These are phyloP conservation scores for Scedosporium apiospermum DNA, from an alignment of 2,329 filamentous ascomycete species.

Conservation along the genomic window DNA sequence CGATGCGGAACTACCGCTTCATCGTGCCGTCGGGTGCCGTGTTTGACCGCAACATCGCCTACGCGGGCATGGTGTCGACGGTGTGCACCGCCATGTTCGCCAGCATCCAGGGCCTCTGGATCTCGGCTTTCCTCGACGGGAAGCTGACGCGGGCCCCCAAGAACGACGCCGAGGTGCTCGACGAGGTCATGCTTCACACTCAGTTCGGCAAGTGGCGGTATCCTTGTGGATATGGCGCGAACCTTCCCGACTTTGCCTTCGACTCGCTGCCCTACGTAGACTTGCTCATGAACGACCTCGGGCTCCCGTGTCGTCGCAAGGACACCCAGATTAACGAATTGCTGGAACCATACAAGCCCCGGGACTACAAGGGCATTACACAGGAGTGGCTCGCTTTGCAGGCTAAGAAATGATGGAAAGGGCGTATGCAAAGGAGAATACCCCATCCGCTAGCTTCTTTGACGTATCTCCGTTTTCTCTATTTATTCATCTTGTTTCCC, in stretches of 20 bases:
- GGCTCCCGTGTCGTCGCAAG: constrained; percentile 12
- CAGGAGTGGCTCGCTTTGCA: too few species aligned
- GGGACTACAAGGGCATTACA: too few species aligned
- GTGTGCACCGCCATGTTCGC: constrained; percentile 25
- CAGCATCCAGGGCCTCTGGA: constrained; percentile 37
- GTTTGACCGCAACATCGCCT: constrained; percentile 20
- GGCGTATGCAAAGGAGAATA: too few species aligned
- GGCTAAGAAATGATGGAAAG: too few species aligned
- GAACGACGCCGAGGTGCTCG: too few species aligned
- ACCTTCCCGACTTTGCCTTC: constrained; percentile 47
- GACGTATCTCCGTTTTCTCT: too few species aligned
- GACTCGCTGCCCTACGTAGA: constrained; percentile 46
- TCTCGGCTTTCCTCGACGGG: constrained; percentile 24
- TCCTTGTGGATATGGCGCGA: constrained; percentile 38
- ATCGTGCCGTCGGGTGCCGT: constrained; percentile 14
- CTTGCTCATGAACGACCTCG: constrained; percentile 13
- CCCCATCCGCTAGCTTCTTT: too few species aligned
- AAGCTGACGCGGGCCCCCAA: too few species aligned
- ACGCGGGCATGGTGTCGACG: constrained; percentile 20
- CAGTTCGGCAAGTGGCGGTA: too few species aligned
- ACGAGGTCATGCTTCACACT: too few species aligned
- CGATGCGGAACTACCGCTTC: constrained; percentile 10
- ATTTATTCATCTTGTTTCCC: too few species aligned
- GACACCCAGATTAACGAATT: not conserved
- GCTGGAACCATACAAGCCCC: too few species aligned